phyloP scores from a whole-genome alignment of 1,284 basidiomycete genomes.

The Kalmanozyma brasiliensis region DNA sequence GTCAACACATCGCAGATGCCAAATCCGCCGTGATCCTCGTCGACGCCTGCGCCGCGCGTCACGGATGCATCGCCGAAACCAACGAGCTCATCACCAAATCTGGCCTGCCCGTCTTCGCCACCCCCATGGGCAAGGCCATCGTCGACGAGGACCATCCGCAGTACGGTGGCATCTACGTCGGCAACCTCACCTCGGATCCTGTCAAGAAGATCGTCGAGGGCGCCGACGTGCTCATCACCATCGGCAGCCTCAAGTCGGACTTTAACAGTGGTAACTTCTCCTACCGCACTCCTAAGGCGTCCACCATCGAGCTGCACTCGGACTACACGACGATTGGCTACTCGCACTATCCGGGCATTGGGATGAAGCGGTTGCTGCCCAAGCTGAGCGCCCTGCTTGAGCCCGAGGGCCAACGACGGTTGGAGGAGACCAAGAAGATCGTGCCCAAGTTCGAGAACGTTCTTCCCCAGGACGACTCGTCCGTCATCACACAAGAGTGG shows the following conservation, averaged over 20 bases:
- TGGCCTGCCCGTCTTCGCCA: slow-evolving; percentile 70
- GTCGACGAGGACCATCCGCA: slow-evolving; percentile 81
- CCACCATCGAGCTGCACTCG: slow-evolving; percentile 80
- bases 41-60: slow-evolving; percentile 87
- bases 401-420: slow-evolving; percentile 6
- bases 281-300: slow-evolving; percentile 41
- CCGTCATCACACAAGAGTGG: slow-evolving; percentile 65
- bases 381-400: slow-evolving; percentile 46
- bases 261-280: slow-evolving; percentile 85
- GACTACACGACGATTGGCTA: slow-evolving; percentile 65
- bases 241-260: slow-evolving; percentile 84
- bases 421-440: slow-evolving; percentile 28
- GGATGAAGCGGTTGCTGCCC: slow-evolving; percentile 58
- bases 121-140: slow-evolving; percentile 89
- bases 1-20: slow-evolving; percentile 73
- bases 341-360: slow-evolving; percentile 70
- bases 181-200: slow-evolving; percentile 68
- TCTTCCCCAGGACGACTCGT: slow-evolving; percentile 22
- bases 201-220: slow-evolving; percentile 82
- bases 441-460: slow-evolving; percentile 34
- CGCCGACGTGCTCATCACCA: slow-evolving; percentile 83
- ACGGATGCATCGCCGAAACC: slow-evolving; percentile 78
- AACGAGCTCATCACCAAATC: slow-evolving; percentile 78
- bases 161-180: slow-evolving; percentile 82
- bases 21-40: slow-evolving; percentile 81